phyloP scores from a whole-genome alignment of 352 stramenopile species.

The Pythium oligandrum region DNA sequence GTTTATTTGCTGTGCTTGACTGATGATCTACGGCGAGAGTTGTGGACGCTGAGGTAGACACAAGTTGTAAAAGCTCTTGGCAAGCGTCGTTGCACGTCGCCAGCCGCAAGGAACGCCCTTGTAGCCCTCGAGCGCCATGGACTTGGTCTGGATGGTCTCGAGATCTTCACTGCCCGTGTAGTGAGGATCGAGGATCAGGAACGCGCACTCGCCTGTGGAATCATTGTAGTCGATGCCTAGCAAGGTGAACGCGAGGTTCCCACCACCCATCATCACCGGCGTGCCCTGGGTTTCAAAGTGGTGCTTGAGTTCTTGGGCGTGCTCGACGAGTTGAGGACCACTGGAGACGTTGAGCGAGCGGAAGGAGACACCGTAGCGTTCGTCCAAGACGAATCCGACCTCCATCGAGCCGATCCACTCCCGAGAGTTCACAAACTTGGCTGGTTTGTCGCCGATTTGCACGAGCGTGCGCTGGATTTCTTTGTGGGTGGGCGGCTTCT shows the following conservation, averaged over 20 bases:
- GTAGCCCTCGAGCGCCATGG: conserved; percentile 60
- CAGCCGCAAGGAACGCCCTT: conserved; percentile 67
- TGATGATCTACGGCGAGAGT: not conserved
- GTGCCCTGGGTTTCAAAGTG: conserved; percentile 79
- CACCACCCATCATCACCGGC: conserved; percentile 85
- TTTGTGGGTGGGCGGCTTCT: conserved; percentile 38
- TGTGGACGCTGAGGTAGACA: conserved; percentile 64
- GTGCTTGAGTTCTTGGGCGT: conserved; percentile 58
- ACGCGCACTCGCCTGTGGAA: conserved; percentile 47
- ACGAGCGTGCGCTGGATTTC: conserved; percentile 80
- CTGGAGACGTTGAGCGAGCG: conserved; percentile 59
- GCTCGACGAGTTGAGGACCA: conserved; percentile 47
- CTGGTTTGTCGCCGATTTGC: conserved; percentile 74
- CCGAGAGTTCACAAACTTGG: conserved; percentile 52
- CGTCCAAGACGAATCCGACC: conserved; percentile 78
- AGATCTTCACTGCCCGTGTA: conserved; percentile 74
- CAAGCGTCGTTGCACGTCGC: conserved; percentile 53
- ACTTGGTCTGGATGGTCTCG: conserved; percentile 56
- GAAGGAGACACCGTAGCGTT: conserved; percentile 69
- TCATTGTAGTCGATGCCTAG: conserved; percentile 74
- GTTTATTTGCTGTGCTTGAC: too few relatives aligned
- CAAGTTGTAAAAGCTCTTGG: conserved; percentile 73
- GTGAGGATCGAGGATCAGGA: conserved; percentile 83
- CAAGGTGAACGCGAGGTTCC: conserved; percentile 76
- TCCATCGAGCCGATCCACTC: conserved; percentile 87